phyloP scores from a whole-genome alignment of 257 asterid genomes.

The Solanum appendiculatum region DNA sequence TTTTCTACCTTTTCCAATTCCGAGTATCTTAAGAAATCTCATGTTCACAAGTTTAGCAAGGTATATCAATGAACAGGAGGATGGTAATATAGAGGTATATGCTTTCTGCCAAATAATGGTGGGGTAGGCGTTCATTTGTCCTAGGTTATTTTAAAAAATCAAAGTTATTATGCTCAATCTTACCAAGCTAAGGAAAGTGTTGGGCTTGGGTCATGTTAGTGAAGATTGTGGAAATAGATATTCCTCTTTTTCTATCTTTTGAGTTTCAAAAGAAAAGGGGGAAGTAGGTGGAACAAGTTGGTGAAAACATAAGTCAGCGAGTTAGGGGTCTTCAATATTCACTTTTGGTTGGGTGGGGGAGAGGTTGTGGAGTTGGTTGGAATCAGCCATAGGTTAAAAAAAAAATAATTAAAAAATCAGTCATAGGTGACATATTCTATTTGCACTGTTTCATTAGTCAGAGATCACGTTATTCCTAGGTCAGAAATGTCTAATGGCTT shows the following conservation, averaged over 20 bases:
- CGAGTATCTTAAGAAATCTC: neutral
- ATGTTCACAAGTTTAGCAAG: neutral
- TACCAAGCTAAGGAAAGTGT: neutral
- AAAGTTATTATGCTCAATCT: neutral
- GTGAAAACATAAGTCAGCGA: neutral
- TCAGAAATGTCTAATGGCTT: neutral
- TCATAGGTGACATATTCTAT: neutral
- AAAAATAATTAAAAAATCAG: too few relatives aligned
- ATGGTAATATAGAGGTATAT: neutral
- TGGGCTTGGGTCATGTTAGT: neutral
- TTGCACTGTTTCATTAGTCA: neutral
- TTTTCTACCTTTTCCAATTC: neutral
- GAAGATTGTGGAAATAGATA: neutral
- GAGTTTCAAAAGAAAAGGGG: neutral
- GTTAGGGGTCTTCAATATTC: neutral
- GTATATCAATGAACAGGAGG: neutral
- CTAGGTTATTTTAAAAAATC: neutral
- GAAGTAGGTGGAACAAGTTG: neutral
- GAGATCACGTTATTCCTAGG: neutral
- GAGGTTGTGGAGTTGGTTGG: neutral
- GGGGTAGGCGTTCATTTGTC: neutral
- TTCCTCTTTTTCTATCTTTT: neutral
- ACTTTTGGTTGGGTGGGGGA: neutral
- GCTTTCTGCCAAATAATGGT: neutral
- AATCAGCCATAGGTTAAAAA: neutral